phyloP scores from a whole-genome alignment of 371 early-diverging fungal genomes.

The Parasitella parasitica region DNA sequence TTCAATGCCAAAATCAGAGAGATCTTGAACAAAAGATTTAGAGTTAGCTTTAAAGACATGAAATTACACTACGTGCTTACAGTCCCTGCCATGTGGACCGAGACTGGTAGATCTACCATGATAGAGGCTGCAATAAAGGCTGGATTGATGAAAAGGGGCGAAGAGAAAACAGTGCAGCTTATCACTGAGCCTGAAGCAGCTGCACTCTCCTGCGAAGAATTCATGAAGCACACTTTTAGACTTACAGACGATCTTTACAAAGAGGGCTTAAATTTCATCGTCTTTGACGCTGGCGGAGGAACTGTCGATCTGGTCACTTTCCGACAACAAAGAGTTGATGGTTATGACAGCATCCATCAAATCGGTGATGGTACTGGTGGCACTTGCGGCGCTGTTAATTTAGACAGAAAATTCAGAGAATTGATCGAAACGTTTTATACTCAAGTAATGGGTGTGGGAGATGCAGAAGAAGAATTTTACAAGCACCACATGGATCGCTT shows the following conservation, averaged over 20 bases:
- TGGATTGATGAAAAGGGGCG: constrained; percentile 25
- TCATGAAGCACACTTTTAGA: background rate
- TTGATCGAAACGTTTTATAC: background rate
- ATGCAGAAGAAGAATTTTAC: background rate
- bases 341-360: background rate
- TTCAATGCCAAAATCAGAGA: background rate
- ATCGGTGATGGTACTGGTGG: constrained; percentile 46
- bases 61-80: background rate
- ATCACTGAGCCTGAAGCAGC: constrained; percentile 52
- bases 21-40: background rate
- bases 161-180: constrained; percentile 36
- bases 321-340: constrained; percentile 28
- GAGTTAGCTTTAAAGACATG: background rate
- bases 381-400: constrained; percentile 48
- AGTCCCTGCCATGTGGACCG: constrained; percentile 45
- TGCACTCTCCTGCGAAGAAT: constrained; percentile 31
- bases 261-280: constrained; percentile 44
- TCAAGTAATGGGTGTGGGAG: background rate
- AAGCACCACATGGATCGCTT: background rate
- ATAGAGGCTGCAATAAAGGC: constrained; percentile 37
- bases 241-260: background rate
- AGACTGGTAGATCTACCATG: constrained; percentile 36
- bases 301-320: constrained; percentile 57
- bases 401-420: constrained; percentile 37
- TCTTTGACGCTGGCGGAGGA: constrained; percentile 63